Conservation (phyloP, 2,329 filamentous ascomycete species). For the Aspergillus thermomutatus region DNA sequence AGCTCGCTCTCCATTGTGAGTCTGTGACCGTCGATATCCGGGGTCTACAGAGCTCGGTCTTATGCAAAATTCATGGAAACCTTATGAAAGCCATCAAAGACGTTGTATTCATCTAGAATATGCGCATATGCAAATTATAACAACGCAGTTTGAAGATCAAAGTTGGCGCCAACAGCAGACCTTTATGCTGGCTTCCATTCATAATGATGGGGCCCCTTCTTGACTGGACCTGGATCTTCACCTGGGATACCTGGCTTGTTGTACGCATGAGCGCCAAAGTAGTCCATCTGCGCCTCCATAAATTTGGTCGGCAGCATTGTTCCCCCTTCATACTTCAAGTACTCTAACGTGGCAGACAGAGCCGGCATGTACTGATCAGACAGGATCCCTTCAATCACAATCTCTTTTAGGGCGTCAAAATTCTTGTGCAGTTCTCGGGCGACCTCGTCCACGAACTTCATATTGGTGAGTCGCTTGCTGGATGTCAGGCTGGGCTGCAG, state of each 20-base stretch:
- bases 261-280: slow-evolving; percentile 66
- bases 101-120: neutral
- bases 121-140: neutral
- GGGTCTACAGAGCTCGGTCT: neutral
- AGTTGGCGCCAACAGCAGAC: neutral
- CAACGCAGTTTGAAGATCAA: neutral
- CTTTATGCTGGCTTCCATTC: slow-evolving; percentile 54
- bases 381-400: slow-evolving; percentile 54
- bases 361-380: slow-evolving; percentile 60
- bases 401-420: slow-evolving; percentile 52
- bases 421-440: slow-evolving; percentile 52
- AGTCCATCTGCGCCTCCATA: slow-evolving; percentile 69
- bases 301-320: slow-evolving; percentile 64
- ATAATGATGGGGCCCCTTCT: slow-evolving; percentile 60
- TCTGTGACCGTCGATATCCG: neutral
- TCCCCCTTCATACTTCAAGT: slow-evolving; percentile 61
- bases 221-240: slow-evolving; percentile 50
- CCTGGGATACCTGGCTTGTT: slow-evolving; percentile 51
- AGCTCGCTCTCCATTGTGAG: neutral
- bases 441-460: slow-evolving; percentile 45
- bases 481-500: slow-evolving; percentile 40
- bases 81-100: neutral
- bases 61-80: neutral
- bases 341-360: slow-evolving; percentile 62
- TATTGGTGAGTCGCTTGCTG: slow-evolving; percentile 30